A percentile compares a stretch with the other conserved stretches of the same genome.
phyloP scores from a whole-genome alignment of 2,329 filamentous ascomycete species.

The Fusarium marasasianum region DNA sequence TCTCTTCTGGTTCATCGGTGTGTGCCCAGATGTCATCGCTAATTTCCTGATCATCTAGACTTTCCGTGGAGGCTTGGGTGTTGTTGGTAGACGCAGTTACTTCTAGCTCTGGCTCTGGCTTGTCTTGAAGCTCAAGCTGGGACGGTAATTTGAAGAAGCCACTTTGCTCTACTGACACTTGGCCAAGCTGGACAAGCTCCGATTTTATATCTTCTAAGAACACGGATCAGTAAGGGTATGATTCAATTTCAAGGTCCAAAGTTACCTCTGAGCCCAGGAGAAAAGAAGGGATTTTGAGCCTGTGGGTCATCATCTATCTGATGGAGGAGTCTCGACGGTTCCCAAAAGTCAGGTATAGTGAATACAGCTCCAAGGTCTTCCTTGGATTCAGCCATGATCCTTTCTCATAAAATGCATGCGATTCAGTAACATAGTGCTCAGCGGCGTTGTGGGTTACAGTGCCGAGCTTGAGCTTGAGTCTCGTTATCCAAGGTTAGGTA shows the following conservation, averaged over 20 bases:
- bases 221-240: not conserved
- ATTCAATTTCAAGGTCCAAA: not conserved
- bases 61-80: slow-evolving; percentile 1
- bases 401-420: not conserved
- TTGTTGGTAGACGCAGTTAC: slow-evolving; percentile 6
- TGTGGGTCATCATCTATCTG: slow-evolving; percentile 30
- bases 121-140: slow-evolving; percentile 18
- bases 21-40: slow-evolving; percentile 57
- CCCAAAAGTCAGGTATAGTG: slow-evolving; percentile 69
- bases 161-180: slow-evolving; percentile 36
- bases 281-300: slow-evolving; percentile 54
- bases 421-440: slow-evolving; percentile 18
- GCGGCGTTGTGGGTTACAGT: not conserved
- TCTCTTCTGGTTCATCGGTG: slow-evolving; percentile 45
- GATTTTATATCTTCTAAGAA: slow-evolving; percentile 20
- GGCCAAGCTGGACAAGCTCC: slow-evolving; percentile 27
- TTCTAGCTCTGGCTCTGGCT: slow-evolving; percentile 1
- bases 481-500: not conserved
- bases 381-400: slow-evolving; percentile 50
- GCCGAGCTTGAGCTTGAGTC: not conserved
- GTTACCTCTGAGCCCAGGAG: slow-evolving; percentile 49
- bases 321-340: slow-evolving; percentile 61
- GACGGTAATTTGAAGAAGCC: slow-evolving; percentile 47
- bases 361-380: slow-evolving; percentile 66
- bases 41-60: slow-evolving; percentile 5